Conservation (phyloP, 306 rosid genomes). For the Abrus precatorius region DNA sequence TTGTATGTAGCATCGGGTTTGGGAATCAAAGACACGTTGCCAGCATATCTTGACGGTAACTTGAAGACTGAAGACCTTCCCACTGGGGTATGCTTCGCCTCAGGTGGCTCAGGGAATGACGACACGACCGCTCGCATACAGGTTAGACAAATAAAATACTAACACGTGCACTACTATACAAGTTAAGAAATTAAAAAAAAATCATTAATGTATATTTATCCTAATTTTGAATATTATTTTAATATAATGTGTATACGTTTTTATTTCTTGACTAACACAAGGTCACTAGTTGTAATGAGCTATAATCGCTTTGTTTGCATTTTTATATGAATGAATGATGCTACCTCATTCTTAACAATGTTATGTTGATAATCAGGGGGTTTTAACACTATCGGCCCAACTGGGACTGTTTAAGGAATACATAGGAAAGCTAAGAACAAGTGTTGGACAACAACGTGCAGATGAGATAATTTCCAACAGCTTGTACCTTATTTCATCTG, state of each 20-base stretch:
- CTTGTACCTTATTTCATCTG: slow-evolving; percentile 43
- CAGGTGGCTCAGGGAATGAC: slow-evolving; percentile 62
- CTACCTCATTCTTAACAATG: neutral
- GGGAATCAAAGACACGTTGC: slow-evolving; percentile 52
- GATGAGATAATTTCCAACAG: slow-evolving; percentile 41
- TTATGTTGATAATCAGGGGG: slow-evolving; percentile 4
- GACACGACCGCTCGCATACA: neutral
- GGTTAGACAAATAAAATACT: slow-evolving; percentile 1
- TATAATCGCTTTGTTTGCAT: no score
- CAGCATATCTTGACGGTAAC: slow-evolving; percentile 42
- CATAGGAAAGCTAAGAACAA: slow-evolving; percentile 25
- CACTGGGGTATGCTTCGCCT: slow-evolving; percentile 63
- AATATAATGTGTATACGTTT: no score
- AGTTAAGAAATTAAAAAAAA: no score
- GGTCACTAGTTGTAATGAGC: no score
- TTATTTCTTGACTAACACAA: no score
- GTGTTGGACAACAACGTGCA: slow-evolving; percentile 42
- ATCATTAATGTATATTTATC: no score
- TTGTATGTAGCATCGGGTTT: slow-evolving; percentile 44
- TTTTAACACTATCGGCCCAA: slow-evolving; percentile 35
- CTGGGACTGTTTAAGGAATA: slow-evolving; percentile 41
- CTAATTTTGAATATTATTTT: no score
- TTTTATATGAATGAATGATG: neutral
- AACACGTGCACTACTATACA: no score
- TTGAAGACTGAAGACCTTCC: slow-evolving; percentile 34